Base-by-base conservation (phyloP, 2,329 filamentous ascomycete genomes). In the Xylaria sp. region DNA sequence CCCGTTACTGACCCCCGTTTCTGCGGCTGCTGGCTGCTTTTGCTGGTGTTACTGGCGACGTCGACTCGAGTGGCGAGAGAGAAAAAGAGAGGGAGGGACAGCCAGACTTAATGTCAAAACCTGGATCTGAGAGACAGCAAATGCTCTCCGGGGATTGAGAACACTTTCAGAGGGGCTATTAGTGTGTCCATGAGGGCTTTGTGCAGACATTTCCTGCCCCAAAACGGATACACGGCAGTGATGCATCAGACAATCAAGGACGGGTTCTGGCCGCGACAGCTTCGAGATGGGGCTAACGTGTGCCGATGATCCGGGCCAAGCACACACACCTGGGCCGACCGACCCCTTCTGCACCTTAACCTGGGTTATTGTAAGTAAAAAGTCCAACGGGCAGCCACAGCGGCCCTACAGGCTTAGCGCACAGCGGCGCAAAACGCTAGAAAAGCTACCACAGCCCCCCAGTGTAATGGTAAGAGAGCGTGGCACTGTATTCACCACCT, bases 261-360 rank as follows among this genome's bases (percentile, higher is more conserved):
- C 62, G 62, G 67, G 61, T 67, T 69, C 65, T 71, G 65, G 67
- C 65, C 67, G 67, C 65, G 65, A 71, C 67, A 67, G 46, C 48
- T 57, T 71, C 63, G 61, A 62, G 63, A 66, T 68, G 68, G 68
- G 65, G 58, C 68, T 54, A 49, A 42, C 58, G 31, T 69, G 69
- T 71, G 69, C 69, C 69, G 69, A 71, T 63, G 69, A 71, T 71
- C 69, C 69, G 69, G 69, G 60, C 60, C 66, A 65, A 63, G 66
- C 53, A 53, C 59, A 60, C 57, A 60, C 57, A 33, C 59, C 66
- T 64, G 46, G 31, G 51, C 66, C 58, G 58, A 63, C 36, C 36
- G 33, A 10, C 49, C 66, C 23, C 23, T 23, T 51, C 15, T 17
- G 11, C 36, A 40, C 46, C 31, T 61, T 20, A 11, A 6, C 28